A percentile compares a stretch with the other conserved stretches of the same genome.
phyloP scores from a whole-genome alignment of 2,329 filamentous ascomycete species.

The Fusarium equiseti region DNA sequence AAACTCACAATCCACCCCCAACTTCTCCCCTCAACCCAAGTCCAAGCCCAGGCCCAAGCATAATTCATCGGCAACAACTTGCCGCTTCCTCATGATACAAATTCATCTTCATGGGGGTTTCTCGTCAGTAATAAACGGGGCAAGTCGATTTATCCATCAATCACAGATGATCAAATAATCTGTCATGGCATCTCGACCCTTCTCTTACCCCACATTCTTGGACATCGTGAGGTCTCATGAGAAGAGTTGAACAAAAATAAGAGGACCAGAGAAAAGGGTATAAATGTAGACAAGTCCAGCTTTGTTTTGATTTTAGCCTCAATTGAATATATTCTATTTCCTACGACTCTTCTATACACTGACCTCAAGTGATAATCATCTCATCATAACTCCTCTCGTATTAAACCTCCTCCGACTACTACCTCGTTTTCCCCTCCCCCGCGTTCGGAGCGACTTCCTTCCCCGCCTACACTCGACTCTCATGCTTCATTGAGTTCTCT shows the following conservation, averaged over 20 bases:
- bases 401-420: constrained; percentile 2
- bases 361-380: background rate
- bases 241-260: constrained; percentile 6
- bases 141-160: constrained; percentile 42
- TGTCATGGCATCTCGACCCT: constrained; percentile 37
- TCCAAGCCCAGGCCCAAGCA: background rate
- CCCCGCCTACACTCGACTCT: constrained; percentile 23
- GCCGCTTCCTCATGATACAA: constrained; percentile 38
- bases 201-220: constrained; percentile 41
- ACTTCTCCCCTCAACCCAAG: constrained; percentile 17
- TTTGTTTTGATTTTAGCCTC: constrained; percentile 11
- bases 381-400: constrained; percentile 12
- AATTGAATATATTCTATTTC: constrained; percentile 20
- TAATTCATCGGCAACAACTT: constrained; percentile 23
- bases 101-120: constrained; percentile 32
- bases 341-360: background rate
- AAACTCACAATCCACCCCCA: constrained; percentile 34
- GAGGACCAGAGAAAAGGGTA: constrained; percentile 17
- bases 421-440: constrained; percentile 36
- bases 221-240: constrained; percentile 36
- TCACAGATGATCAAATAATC: constrained; percentile 22
- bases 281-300: constrained; percentile 28
- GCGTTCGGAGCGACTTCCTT: constrained; percentile 30
- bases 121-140: constrained; percentile 18
- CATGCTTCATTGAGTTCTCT: background rate